Conservation (phyloP, 768 basidiomycete genomes). For the Phylloporus arenicola region DNA sequence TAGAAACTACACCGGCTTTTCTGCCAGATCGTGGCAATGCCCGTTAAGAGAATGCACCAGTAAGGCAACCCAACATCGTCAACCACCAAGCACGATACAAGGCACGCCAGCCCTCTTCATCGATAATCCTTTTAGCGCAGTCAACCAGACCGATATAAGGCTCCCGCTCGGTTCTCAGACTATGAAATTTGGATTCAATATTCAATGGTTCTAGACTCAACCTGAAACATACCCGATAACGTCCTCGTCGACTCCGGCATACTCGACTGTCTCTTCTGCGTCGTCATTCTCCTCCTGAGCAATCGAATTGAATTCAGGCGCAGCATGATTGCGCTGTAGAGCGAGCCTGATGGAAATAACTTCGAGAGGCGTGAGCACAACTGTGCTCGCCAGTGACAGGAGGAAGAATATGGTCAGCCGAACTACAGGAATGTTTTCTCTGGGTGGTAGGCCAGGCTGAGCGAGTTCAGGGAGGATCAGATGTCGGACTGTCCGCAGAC, state of each 20-base stretch:
- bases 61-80: slow-evolving; percentile 58
- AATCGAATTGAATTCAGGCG: slow-evolving; percentile 68
- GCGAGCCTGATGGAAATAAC: slow-evolving; percentile 75
- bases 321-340: slow-evolving; percentile 80
- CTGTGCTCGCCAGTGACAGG: slow-evolving; percentile 51
- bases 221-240: slow-evolving; percentile 64
- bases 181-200: slow-evolving; percentile 23
- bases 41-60: slow-evolving; percentile 41
- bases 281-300: slow-evolving; percentile 71
- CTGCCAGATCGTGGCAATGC: background rate
- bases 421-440: slow-evolving; percentile 42
- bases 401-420: slow-evolving; percentile 52
- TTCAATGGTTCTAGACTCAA: background rate
- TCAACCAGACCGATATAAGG: slow-evolving; percentile 73
- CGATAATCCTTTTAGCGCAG: slow-evolving; percentile 68
- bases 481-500: slow-evolving; percentile 39
- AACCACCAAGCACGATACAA: slow-evolving; percentile 87
- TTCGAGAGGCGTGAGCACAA: slow-evolving; percentile 68
- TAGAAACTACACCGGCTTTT: no score
- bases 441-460: slow-evolving; percentile 28
- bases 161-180: slow-evolving; percentile 70
- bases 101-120: slow-evolving; percentile 72
- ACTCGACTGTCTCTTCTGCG: slow-evolving; percentile 54
- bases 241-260: slow-evolving; percentile 68
- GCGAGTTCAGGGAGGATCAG: slow-evolving; percentile 55